Evolutionary conservation across 148 eudicot species (phyloP).

Genomic region (Agrostemma githago): DNA sequence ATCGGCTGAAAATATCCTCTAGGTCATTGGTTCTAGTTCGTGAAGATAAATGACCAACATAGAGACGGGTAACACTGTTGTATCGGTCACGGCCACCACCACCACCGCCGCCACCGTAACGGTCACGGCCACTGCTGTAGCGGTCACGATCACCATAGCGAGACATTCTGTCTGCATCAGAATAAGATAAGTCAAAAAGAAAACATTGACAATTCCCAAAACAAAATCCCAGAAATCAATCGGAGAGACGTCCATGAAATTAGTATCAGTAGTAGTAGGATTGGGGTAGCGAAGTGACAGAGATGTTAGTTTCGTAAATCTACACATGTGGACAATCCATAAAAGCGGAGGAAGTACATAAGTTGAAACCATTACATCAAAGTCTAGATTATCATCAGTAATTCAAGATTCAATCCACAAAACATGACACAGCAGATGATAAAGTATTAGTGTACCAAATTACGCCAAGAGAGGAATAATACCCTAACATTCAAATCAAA

Average conservation of each 20-base stretch:
- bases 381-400: too few relatives aligned
- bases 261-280: background rate
- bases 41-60: constrained; percentile 86
- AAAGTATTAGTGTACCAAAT: too few relatives aligned
- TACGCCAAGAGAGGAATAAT: too few relatives aligned
- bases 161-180: constrained; percentile 51
- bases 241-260: background rate
- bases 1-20: constrained; percentile 75
- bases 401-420: too few relatives aligned
- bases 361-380: too few relatives aligned
- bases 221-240: background rate
- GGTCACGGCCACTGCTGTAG: too few relatives aligned
- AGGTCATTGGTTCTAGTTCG: constrained; percentile 80
- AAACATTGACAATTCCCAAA: background rate
- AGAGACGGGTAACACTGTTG: constrained; percentile 61
- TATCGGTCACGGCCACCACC: constrained; percentile 25
- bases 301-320: background rate
- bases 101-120: constrained; percentile 34
- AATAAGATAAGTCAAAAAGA: background rate
- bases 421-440: too few relatives aligned
- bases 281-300: background rate
- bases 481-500: background rate
- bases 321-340: too few relatives aligned
- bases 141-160: constrained; percentile 55
- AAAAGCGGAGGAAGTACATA: too few relatives aligned